Base-by-base conservation (phyloP, 306 rosid genomes). In the Phaseolus lunatus region DNA sequence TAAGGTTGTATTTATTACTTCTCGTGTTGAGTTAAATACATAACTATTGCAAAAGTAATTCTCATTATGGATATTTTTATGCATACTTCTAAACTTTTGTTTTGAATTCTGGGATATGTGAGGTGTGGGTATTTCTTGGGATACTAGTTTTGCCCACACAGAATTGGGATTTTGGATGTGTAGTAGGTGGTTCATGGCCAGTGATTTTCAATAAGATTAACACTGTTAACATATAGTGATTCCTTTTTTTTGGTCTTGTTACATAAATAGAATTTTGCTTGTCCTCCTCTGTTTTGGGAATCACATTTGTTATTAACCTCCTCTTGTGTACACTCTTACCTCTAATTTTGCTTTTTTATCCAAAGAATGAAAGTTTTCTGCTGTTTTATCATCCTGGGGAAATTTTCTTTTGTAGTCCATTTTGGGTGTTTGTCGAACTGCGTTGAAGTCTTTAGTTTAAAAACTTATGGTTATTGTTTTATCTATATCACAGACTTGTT, bases 121-220 rank as follows among this genome's bases (percentile, higher is more conserved):
- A 26, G 23, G 39, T 22, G 22, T 39, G 24, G 39, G 33, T 76
- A 22, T 43, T 69, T 63, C 63, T 43, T 20, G 41, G 57, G 37
- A 45, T 82, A 61, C 26, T 61, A 23, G 35, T 57, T 63, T 76
- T 52, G 50, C 27, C 27, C 12, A 70, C 35, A 12, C 45, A 20
- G 33, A 70, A 70, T 43, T 19, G 50, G 53, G 44, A 47, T 78
- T 58, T 45, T 58, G 16, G 48, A 43, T 24, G 39, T 77, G 19
- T 53, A 19, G 37, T 39, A 15, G 58, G 74, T 77, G 45, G 27
- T 77, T 78, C 69, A 45, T 68, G 76, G 59, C 52, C 24, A 78
- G 72, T 61, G 72, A 67, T 59, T 61, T 45, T 61, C 56, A 49
- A 48, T 35, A 23, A 23, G 61, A 58, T 70, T 20, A 50, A 47